Evolutionary conservation across 2,329 filamentous ascomycete species (phyloP), one percentile per base, ranked within the genome.

Genomic region (Xylariaceae sp.): DNA sequence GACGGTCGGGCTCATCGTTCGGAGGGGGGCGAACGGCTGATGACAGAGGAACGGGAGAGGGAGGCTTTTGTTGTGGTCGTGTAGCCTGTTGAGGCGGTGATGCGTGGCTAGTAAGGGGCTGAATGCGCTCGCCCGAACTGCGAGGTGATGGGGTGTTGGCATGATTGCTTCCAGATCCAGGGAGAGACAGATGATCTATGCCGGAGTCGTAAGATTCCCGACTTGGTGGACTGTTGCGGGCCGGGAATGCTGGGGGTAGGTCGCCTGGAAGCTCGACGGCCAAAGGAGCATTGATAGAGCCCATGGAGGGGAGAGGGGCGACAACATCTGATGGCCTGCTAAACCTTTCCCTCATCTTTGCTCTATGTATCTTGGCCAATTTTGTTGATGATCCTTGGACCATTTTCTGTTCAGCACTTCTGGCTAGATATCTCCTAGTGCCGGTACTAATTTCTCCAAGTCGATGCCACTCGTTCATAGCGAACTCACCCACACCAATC

Each of bases 401-500:
- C 82, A 91, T 90, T 64, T 78, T 82, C 71, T 96, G 90, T 55
- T 96, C 88, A 0, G 86, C 86, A 10, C 83, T 80, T 59, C 88
- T 88, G 7, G 81, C 78, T 50, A 99, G 83, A 70, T 98, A 99
- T 61, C 89, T 85, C 64, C 90, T 84, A 0, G 95, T 99, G 70
- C 89, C 89, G 14, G 91, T 97, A 77, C 91, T 96, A 75, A 99
- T 98, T 50, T 97, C 93, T 21, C 90, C 89, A n/a, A 98, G 78
- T 2, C 93, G 86, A 67, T 91, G 85, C 95, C 95, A 99, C 72
- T 98, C 95, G 70, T 98, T 99, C 92, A 99, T 98, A 49, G 90
- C 93, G 71, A 97, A 98, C 70, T 98, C 95, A 50, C 93, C 93
- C 2, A 98, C 93, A 1, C 93, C 95, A 16, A 96, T 88, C 70